Evolutionary conservation across 2,329 filamentous ascomycete species (phyloP).

Genomic region (Endothia cerciana): DNA sequence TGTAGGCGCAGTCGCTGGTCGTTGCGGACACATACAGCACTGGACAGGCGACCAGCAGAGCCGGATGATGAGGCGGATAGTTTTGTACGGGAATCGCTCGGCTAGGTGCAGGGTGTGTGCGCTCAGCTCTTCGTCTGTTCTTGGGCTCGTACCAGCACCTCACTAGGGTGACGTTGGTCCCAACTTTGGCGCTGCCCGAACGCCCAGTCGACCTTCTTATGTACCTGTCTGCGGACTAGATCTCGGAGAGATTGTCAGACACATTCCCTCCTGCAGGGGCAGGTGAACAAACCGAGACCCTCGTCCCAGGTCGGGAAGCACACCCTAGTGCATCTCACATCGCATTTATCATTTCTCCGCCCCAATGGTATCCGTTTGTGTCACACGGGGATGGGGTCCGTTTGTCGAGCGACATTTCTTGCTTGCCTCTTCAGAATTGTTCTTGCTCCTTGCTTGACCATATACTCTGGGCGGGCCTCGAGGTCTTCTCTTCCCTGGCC

Average conservation of each 20-base stretch:
- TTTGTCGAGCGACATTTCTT: conserved; percentile 15
- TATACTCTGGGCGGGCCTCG: background rate
- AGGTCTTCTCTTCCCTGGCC: background rate
- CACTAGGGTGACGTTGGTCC: conserved; percentile 17
- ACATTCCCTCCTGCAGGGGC: conserved; percentile 21
- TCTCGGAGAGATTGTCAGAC: conserved; percentile 23
- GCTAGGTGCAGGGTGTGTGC: conserved; percentile 15
- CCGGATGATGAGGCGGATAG: too few relatives aligned
- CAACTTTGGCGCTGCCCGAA: conserved; percentile 1
- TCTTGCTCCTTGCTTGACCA: background rate
- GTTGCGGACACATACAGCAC: background rate
- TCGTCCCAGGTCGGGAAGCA: conserved; percentile 6
- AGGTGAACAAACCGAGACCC: conserved; percentile 19
- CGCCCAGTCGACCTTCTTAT: background rate
- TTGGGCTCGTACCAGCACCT: conserved; percentile 17
- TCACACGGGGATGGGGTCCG: conserved; percentile 11
- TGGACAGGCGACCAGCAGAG: background rate
- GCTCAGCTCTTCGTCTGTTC: conserved; percentile 14
- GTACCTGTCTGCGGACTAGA: conserved; percentile 16
- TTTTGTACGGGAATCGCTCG: background rate
- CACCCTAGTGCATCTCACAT: conserved; percentile 8
- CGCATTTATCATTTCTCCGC: conserved; percentile 21
- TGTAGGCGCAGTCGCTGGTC: background rate
- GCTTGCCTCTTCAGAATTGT: background rate
- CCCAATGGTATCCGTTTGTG: conserved; percentile 19